A percentile compares a stretch with the other conserved stretches of the same genome.
These are phyloP conservation scores for Panicum miliaceum DNA, from an alignment of 176 grass and related monocot genomes.

Conservation along the genomic window DNA sequence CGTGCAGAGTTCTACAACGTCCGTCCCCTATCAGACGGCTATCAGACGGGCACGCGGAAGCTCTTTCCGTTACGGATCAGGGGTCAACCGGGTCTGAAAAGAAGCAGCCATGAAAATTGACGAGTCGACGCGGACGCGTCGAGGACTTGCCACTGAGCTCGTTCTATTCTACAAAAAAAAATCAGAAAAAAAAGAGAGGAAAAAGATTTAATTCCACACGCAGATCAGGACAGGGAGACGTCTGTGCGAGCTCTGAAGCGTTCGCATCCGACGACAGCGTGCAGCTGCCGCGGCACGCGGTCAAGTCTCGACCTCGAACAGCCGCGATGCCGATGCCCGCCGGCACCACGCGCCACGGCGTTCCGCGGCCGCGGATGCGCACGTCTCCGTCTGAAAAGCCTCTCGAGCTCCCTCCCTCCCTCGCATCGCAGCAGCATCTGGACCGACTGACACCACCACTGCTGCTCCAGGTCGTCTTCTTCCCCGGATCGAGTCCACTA, in stretches of 20 bases:
- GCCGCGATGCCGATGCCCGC: not conserved
- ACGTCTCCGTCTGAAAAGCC: not conserved
- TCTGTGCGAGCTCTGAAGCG: not conserved
- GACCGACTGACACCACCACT: not conserved
- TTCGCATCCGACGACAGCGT: not conserved
- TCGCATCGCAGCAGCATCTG: not conserved
- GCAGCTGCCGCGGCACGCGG: slow-evolving; percentile 32
- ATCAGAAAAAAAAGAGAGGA: not conserved
- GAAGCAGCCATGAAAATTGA: not conserved
- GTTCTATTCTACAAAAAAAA: not conserved
- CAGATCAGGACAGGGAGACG: not conserved
- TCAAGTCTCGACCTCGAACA: not conserved
- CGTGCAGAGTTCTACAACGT: not conserved
- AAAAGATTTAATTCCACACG: not conserved
- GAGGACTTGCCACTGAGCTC: not conserved
- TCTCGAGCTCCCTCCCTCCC: not conserved
- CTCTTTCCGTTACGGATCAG: not conserved
- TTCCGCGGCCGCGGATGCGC: slow-evolving; percentile 23
- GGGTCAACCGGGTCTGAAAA: not conserved
- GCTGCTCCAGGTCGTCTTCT: not conserved
- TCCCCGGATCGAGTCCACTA: not conserved
- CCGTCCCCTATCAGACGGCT: not conserved
- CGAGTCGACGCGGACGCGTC: not conserved
- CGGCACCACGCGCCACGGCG: not conserved
- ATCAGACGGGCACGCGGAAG: not conserved